These are phyloP conservation scores for Leptoxyphium fumago DNA, from an alignment of 2,329 filamentous ascomycete species.

Conservation along the genomic window DNA sequence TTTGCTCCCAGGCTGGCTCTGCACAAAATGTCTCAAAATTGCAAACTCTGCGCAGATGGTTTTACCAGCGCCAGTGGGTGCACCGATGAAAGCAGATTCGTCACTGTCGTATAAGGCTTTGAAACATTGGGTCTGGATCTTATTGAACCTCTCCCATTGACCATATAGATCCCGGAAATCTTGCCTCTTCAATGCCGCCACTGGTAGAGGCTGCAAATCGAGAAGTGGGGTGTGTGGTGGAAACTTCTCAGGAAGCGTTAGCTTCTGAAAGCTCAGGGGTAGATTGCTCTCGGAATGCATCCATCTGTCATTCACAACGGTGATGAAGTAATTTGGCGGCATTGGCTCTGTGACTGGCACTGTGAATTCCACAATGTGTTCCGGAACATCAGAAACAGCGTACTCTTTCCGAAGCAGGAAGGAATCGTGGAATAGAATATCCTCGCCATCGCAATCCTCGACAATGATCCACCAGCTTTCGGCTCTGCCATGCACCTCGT, in stretches of 20 bases:
- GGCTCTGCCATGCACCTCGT: slow-evolving; percentile 67
- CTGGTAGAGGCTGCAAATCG: slow-evolving; percentile 79
- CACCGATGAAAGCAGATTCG: slow-evolving; percentile 84
- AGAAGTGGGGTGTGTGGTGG: slow-evolving; percentile 84
- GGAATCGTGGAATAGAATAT: slow-evolving; percentile 86
- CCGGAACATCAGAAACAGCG: slow-evolving; percentile 69
- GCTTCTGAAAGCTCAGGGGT: slow-evolving; percentile 85
- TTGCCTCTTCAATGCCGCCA: slow-evolving; percentile 72
- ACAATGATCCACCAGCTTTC: slow-evolving; percentile 96
- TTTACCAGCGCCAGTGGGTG: slow-evolving; percentile 91
- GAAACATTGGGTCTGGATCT: slow-evolving; percentile 93
- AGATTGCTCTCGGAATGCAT: slow-evolving; percentile 95
- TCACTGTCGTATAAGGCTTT: slow-evolving; percentile 83
- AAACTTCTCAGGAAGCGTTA: slow-evolving; percentile 89
- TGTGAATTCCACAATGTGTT: slow-evolving; percentile 91
- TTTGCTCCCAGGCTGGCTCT: slow-evolving; percentile 48
- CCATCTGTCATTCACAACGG: slow-evolving; percentile 87
- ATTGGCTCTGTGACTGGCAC: slow-evolving; percentile 94
- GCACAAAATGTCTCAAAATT: slow-evolving; percentile 73
- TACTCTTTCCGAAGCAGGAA: slow-evolving; percentile 87
- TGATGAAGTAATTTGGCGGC: slow-evolving; percentile 98
- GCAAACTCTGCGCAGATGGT: slow-evolving; percentile 94
- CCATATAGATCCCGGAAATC: slow-evolving; percentile 74
- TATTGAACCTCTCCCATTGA: slow-evolving; percentile 81
- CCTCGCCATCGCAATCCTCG: slow-evolving; percentile 93